Conservation (phyloP, 768 basidiomycete species). For the Podaxis pistillaris region DNA sequence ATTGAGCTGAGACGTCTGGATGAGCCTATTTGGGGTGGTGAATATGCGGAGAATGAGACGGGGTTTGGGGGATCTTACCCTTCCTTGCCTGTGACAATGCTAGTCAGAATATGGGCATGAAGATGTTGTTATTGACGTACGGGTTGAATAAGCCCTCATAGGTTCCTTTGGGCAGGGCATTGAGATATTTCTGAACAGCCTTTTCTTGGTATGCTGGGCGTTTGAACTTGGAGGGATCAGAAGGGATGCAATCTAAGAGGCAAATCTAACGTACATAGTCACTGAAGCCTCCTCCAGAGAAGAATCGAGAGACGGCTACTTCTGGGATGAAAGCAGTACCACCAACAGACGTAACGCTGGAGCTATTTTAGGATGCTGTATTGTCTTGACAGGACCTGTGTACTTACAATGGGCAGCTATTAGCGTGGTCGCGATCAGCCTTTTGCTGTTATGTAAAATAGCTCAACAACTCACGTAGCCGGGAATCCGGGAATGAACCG, state of each 20-base stretch:
- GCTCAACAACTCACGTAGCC: slow-evolving; percentile 34
- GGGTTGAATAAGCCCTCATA: slow-evolving; percentile 36
- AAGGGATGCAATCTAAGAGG: background rate
- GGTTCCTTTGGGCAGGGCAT: slow-evolving; percentile 16
- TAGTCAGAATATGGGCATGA: background rate
- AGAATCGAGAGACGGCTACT: slow-evolving; percentile 43
- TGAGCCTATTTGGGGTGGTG: slow-evolving; percentile 35
- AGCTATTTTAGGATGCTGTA: background rate
- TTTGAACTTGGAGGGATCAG: slow-evolving; percentile 11
- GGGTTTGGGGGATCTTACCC: slow-evolving; percentile 35
- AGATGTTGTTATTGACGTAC: slow-evolving; percentile 22
- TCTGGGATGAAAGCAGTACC: slow-evolving; percentile 56
- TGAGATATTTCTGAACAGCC: slow-evolving; percentile 17
- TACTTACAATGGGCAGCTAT: slow-evolving; percentile 48
- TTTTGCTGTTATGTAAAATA: slow-evolving; percentile 25
- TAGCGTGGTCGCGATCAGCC: slow-evolving; percentile 15
- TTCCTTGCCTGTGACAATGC: slow-evolving; percentile 37
- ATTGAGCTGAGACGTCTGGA: slow-evolving; percentile 68
- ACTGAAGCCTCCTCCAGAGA: slow-evolving; percentile 77
- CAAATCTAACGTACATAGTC: slow-evolving; percentile 43
- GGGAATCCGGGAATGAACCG: slow-evolving; percentile 61
- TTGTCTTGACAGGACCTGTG: background rate
- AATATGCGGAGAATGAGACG: background rate
- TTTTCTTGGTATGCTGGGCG: slow-evolving; percentile 19
- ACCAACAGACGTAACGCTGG: slow-evolving; percentile 69